These are phyloP conservation scores for Camellia lanceoleosa DNA, from an alignment of 148 eudicot genomes.

Conservation along the genomic window DNA sequence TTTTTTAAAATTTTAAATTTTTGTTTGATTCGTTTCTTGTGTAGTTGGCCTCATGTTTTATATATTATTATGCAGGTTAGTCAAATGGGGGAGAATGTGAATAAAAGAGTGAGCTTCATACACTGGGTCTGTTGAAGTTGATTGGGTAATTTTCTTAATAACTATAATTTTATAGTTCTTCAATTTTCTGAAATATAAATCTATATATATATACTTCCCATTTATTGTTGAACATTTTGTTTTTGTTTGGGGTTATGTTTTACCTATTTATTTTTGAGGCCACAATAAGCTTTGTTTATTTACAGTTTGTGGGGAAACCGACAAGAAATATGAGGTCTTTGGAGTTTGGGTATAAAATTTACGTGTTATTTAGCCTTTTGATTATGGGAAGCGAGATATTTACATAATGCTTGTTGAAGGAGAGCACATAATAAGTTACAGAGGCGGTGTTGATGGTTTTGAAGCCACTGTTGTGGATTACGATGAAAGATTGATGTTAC, in stretches of 20 bases:
- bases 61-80: too few species aligned
- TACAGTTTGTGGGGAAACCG: too few species aligned
- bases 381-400: slow-evolving; percentile 45
- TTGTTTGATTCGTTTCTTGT: too few species aligned
- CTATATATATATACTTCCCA: neutral
- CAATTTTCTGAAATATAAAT: slow-evolving; percentile 3
- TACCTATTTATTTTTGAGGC: neutral
- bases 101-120: too few species aligned
- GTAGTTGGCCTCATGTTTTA: too few species aligned
- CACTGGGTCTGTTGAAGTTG: neutral
- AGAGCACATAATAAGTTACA: slow-evolving; percentile 79
- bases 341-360: slow-evolving; percentile 32
- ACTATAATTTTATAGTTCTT: neutral
- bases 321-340: slow-evolving; percentile 52
- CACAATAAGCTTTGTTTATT: slow-evolving; percentile 5
- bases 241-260: neutral
- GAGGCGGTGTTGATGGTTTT: slow-evolving; percentile 71
- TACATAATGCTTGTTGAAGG: slow-evolving; percentile 81
- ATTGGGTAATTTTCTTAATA: neutral
- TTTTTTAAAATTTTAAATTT: too few species aligned
- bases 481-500: slow-evolving; percentile 84
- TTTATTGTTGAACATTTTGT: neutral
- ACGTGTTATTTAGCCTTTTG: slow-evolving; percentile 45
- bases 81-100: too few species aligned
- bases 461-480: slow-evolving; percentile 85